These are phyloP conservation scores for Mycena metata DNA, from an alignment of 768 basidiomycete species.

Conservation along the genomic window DNA sequence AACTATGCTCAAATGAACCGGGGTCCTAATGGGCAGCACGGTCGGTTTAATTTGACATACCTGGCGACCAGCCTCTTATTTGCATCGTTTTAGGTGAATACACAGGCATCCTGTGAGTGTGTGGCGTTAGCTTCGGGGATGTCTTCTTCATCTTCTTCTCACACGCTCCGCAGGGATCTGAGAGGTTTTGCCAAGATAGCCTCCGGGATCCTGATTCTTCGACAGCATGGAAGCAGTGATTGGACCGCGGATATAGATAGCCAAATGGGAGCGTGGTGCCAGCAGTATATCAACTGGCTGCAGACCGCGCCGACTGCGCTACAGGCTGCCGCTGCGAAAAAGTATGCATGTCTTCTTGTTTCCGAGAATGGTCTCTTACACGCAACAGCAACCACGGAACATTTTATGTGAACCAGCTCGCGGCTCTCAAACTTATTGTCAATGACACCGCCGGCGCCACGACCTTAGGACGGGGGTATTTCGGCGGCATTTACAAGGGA, in stretches of 20 bases:
- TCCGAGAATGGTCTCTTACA: neutral
- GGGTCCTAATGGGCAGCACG: slow-evolving; percentile 54
- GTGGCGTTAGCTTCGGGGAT: no score
- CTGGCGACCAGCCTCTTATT: neutral
- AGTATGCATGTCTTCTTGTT: slow-evolving; percentile 53
- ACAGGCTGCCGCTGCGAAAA: slow-evolving; percentile 59
- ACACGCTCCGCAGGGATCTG: slow-evolving; percentile 59
- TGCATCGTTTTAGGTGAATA: slow-evolving; percentile 34
- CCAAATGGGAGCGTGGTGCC: slow-evolving; percentile 65
- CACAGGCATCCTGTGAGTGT: slow-evolving; percentile 70
- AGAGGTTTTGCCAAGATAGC: slow-evolving; percentile 71
- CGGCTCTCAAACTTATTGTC: slow-evolving; percentile 67
- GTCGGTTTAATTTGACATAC: slow-evolving; percentile 45
- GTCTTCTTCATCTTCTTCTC: neutral
- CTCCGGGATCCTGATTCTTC: slow-evolving; percentile 66
- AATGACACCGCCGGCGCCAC: slow-evolving; percentile 65
- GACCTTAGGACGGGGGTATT: slow-evolving; percentile 62
- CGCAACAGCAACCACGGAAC: slow-evolving; percentile 72
- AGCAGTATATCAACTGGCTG: slow-evolving; percentile 69
- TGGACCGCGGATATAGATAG: slow-evolving; percentile 71
- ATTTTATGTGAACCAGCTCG: slow-evolving; percentile 73
- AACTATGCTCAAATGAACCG: slow-evolving; percentile 68
- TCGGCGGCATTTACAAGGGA: slow-evolving; percentile 59
- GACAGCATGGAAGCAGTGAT: slow-evolving; percentile 59
- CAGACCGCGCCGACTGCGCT: slow-evolving; percentile 62